Conservation (phyloP, 805 yeast genomes). For the Starmerella gropengiesseri region DNA sequence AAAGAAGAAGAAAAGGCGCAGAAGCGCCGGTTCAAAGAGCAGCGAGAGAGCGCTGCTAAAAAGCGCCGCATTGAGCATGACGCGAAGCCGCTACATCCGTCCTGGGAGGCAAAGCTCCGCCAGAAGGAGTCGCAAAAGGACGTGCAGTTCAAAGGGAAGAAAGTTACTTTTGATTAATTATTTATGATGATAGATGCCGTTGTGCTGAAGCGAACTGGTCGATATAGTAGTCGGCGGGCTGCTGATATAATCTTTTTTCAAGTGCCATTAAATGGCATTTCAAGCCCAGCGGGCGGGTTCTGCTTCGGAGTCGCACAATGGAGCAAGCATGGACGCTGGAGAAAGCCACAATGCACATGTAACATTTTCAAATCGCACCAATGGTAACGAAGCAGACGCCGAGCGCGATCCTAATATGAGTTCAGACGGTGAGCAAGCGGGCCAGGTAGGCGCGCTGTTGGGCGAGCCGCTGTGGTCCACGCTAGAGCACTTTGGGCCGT, state of each 20-base stretch:
- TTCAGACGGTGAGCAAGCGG: neutral
- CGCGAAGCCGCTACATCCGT: slow-evolving; percentile 64
- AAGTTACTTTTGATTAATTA: slow-evolving; percentile 64
- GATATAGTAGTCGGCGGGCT: no score
- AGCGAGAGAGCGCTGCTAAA: slow-evolving; percentile 24
- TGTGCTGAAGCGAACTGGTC: no score
- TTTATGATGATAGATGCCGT: no score
- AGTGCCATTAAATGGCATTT: neutral
- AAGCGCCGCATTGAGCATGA: slow-evolving; percentile 21
- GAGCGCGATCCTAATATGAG: neutral
- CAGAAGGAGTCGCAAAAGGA: slow-evolving; percentile 54
- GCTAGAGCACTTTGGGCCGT: slow-evolving; percentile 77
- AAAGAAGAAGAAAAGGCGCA: slow-evolving; percentile 34
- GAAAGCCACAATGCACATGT: no score
- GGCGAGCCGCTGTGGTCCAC: slow-evolving; percentile 50
- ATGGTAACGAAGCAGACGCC: neutral
- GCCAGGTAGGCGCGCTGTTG: neutral
- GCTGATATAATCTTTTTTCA: slow-evolving; percentile 1
- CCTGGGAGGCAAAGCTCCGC: slow-evolving; percentile 85
- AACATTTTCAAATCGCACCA: no score
- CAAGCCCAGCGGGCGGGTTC: slow-evolving; percentile 1
- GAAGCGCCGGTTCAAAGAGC: slow-evolving; percentile 13
- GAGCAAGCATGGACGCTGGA: no score
- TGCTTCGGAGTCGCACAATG: no score
- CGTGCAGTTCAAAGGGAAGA: slow-evolving; percentile 72